phyloP scores from a whole-genome alignment of 1,139 yeast species.

The Lodderomyces margitis region DNA sequence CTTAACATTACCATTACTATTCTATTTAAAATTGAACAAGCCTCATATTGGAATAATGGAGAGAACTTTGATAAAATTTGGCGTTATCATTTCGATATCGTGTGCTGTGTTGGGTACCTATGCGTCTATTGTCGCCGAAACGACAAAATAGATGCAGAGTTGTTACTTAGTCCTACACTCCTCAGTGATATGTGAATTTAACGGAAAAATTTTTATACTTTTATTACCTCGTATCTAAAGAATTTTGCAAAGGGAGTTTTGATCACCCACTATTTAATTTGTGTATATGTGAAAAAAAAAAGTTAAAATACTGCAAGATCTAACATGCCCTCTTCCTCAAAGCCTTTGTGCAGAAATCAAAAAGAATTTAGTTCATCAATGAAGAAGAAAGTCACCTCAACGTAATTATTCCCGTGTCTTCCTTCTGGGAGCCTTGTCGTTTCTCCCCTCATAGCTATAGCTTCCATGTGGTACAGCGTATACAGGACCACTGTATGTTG shows the following conservation, averaged over 20 bases:
- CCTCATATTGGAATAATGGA: constrained; percentile 42
- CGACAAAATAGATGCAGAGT: neutral
- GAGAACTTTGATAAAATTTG: constrained; percentile 37
- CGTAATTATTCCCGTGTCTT: neutral
- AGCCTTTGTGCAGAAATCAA: no score
- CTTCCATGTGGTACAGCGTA: neutral
- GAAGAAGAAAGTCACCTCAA: neutral
- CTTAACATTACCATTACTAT: constrained; percentile 69
- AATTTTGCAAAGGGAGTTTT: neutral
- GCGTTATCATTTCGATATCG: constrained; percentile 45
- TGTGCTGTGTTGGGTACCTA: constrained; percentile 53
- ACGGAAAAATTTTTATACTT: neutral
- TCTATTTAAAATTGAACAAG: constrained; percentile 60
- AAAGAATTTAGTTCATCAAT: no score
- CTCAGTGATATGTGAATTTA: no score
- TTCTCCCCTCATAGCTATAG: neutral
- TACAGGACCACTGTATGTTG: neutral
- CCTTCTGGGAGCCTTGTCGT: neutral
- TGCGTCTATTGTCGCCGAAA: constrained; percentile 15
- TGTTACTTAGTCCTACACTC: no score
- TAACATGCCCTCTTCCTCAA: no score
- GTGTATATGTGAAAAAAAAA: neutral
- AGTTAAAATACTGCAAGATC: no score
- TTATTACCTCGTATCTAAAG: neutral
- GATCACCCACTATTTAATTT: neutral